Evolutionary conservation across 2,329 filamentous ascomycete species (phyloP).

Genomic region (Phaeosphaeriaceae sp.): DNA sequence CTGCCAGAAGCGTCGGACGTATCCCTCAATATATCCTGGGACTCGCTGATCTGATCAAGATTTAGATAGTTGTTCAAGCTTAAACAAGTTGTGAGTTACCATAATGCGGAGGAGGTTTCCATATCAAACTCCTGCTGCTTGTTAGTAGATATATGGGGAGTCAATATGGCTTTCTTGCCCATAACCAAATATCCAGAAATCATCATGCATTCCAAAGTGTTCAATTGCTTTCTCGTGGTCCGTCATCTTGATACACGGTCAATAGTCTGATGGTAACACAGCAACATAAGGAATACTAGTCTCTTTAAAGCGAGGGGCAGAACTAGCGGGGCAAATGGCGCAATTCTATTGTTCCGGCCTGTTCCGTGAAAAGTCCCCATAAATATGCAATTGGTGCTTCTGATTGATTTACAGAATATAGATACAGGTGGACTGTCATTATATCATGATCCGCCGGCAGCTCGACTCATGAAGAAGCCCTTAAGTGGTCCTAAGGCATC

Average conservation of each 20-base stretch:
- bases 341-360: neutral
- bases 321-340: conserved; percentile 12
- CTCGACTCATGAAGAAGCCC: conserved; percentile 80
- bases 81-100: conserved; percentile 61
- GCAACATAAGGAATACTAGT: neutral
- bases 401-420: conserved; percentile 12
- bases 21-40: conserved; percentile 89
- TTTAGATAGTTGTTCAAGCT: conserved; percentile 1
- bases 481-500: conserved; percentile 79
- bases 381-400: conserved; percentile 8
- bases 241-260: conserved; percentile 21
- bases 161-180: conserved; percentile 66
- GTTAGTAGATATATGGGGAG: conserved; percentile 7
- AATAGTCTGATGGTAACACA: neutral
- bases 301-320: neutral
- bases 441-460: conserved; percentile 50
- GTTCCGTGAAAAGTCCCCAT: neutral
- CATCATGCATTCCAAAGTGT: conserved; percentile 54
- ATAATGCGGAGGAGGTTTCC: conserved; percentile 96
- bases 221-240: conserved; percentile 39
- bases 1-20: conserved; percentile 98
- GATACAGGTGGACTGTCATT: neutral
- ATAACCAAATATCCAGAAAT: conserved; percentile 98
- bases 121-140: conserved; percentile 80
- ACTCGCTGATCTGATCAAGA: conserved; percentile 72